These are phyloP conservation scores for Lumnitzera racemosa DNA, from an alignment of 345 rosid genomes.

Conservation along the genomic window DNA sequence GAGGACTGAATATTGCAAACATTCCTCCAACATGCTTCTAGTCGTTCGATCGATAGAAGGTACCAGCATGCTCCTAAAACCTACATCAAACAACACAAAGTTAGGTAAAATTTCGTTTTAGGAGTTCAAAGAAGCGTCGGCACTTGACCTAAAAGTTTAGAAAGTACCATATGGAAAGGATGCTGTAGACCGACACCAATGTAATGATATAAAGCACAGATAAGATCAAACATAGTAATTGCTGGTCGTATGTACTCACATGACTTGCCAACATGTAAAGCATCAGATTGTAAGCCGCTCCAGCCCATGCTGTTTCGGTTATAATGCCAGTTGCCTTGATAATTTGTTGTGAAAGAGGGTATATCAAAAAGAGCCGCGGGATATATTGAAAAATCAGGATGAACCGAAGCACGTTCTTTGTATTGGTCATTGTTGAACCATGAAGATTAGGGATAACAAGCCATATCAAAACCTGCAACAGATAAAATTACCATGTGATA, in stretches of 20 bases:
- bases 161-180: too few relatives aligned
- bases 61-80: constrained; percentile 99
- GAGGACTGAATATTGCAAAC: constrained; percentile 44
- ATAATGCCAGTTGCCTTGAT: constrained; percentile 81
- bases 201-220: not conserved
- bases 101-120: too few relatives aligned
- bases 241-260: constrained; percentile 35
- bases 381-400: constrained; percentile 76
- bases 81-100: constrained; percentile 17
- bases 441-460: constrained; percentile 56
- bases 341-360: constrained; percentile 74
- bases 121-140: too few relatives aligned
- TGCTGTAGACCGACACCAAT: too few relatives aligned
- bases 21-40: constrained; percentile 82
- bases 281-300: constrained; percentile 88
- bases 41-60: constrained; percentile 70
- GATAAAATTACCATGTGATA: not conserved
- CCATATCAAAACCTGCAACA: constrained; percentile 75
- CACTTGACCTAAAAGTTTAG: too few relatives aligned
- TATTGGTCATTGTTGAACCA: constrained; percentile 75
- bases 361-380: constrained; percentile 62
- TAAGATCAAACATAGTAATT: not conserved
- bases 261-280: constrained; percentile 97
- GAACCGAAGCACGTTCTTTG: constrained; percentile 77
- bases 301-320: constrained; percentile 94